These are phyloP conservation scores for Penicillium expansum DNA, from an alignment of 2,329 filamentous ascomycete species.

Conservation along the genomic window DNA sequence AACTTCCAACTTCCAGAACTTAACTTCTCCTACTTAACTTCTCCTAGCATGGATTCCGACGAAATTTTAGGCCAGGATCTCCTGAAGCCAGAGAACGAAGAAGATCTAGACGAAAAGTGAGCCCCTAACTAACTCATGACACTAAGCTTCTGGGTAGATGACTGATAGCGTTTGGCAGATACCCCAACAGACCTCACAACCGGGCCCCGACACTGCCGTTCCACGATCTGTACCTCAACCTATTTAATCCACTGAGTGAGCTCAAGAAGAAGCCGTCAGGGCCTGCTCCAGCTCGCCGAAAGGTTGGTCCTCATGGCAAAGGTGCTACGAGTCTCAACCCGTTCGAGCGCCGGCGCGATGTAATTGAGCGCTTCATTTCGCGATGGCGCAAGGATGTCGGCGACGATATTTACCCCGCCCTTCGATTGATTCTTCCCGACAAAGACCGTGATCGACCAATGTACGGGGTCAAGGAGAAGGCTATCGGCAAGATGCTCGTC, in stretches of 20 bases:
- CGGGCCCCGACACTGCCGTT: slow-evolving; percentile 77
- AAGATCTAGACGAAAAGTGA: slow-evolving; percentile 36
- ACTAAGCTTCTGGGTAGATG: not conserved
- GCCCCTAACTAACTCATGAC: no score
- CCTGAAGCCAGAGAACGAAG: slow-evolving; percentile 14
- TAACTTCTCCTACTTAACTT: not conserved
- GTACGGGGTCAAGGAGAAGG: slow-evolving; percentile 91
- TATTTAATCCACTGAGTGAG: slow-evolving; percentile 79
- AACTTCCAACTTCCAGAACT: not conserved
- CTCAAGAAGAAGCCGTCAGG: slow-evolving; percentile 70
- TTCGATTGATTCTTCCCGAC: slow-evolving; percentile 86
- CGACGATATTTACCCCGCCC: slow-evolving; percentile 86
- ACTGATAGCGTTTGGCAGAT: slow-evolving; percentile 49
- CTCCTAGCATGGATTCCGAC: slow-evolving; percentile 30
- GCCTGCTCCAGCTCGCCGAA: slow-evolving; percentile 53
- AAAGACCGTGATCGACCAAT: slow-evolving; percentile 89
- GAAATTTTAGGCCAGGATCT: slow-evolving; percentile 18
- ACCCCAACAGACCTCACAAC: slow-evolving; percentile 79
- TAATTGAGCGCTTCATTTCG: slow-evolving; percentile 82
- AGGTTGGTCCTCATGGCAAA: slow-evolving; percentile 58
- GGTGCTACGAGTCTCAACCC: slow-evolving; percentile 56
- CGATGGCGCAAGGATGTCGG: slow-evolving; percentile 87
- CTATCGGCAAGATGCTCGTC: slow-evolving; percentile 85
- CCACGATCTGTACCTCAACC: slow-evolving; percentile 68
- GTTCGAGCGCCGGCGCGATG: slow-evolving; percentile 72